Percentiles rank a stretch among this genome's conserved stretches.
These are phyloP conservation scores for Acmispon strigosus DNA, from an alignment of 306 rosid species.

Conservation along the genomic window DNA sequence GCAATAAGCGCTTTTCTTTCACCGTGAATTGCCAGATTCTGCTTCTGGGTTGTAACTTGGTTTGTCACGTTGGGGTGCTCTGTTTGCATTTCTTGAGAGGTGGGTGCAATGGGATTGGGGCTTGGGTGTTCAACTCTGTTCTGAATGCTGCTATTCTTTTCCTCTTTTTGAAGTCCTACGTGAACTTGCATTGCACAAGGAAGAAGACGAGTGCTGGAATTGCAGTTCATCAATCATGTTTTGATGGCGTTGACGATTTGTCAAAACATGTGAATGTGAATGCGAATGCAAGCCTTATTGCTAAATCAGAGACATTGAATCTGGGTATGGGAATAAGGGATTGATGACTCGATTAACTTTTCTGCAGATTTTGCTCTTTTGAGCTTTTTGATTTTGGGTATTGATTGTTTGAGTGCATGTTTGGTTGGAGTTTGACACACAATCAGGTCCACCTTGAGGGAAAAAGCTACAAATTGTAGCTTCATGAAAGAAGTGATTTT, in stretches of 20 bases:
- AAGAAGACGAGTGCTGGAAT: not conserved
- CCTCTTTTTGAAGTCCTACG: constrained; percentile 40
- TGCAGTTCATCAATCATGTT: not conserved
- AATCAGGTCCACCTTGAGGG: too few species aligned
- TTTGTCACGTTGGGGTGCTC: constrained; percentile 55
- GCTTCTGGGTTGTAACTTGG: constrained; percentile 40
- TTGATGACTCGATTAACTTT: not conserved
- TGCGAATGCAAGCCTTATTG: too few species aligned
- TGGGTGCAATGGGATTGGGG: constrained; percentile 74
- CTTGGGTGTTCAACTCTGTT: constrained; percentile 54
- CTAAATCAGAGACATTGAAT: not conserved
- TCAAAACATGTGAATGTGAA: too few species aligned
- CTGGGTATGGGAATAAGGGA: not conserved
- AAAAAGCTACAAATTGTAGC: too few species aligned
- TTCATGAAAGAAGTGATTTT: too few species aligned
- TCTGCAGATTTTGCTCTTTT: not conserved
- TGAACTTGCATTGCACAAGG: not conserved
- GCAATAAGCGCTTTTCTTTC: constrained; percentile 27
- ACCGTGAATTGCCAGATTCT: constrained; percentile 42
- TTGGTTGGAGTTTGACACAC: too few species aligned
- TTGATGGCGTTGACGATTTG: not conserved
- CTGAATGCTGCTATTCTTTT: constrained; percentile 47
- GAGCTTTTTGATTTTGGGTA: not conserved
- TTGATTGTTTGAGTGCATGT: not conserved
- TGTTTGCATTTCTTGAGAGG: constrained; percentile 51